Base-by-base conservation (phyloP, 257 asterid genomes). In the Nicotiana sylvestris region DNA sequence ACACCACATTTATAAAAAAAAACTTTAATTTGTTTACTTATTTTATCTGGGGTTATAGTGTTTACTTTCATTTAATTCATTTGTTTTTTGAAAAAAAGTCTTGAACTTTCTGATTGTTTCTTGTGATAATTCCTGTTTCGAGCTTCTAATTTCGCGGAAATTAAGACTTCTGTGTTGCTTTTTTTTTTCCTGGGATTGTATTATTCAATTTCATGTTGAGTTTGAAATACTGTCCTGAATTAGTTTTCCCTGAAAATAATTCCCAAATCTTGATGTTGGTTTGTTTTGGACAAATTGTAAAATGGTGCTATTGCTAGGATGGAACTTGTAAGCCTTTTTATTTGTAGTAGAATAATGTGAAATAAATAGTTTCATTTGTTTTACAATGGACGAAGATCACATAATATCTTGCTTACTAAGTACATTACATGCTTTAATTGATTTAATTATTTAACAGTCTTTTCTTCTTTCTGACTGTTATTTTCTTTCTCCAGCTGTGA, bases 401-500 rank as follows among this genome's bases (percentile, higher is more conserved):
- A 4, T 3, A 62, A 62, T 62, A 21, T 12, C 9, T 2, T 7
- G 8, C 72, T 66, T 66, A 13, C 21, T 30, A 43, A 30, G 46
- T 30, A 30, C 15, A 66, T 66, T 30, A 8, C 15, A 49, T 10
- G 55, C 55, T 66, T 66, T 74, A 43, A 27, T 49, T 4, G 0
- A 15, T 74, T 25, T 74, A 74, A 7, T 30, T 39, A 4, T 43
- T 70, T 70, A 43, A 0, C 62, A 70, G 16, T 27, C 3, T 27
- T 74, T 6, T 74, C 62, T 49, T 27, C 80, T 74, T 74, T 3
- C 64, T 80, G 83, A 81, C 85, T 55, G 68, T 70, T 81, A 43
- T 55, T 33, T 60, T 81, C 66, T 67, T 64, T 82, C 85, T 77
- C 76, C 89, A 89, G 97, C 84, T 66, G 85, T 32, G 92, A 90